Evolutionary conservation across 768 basidiomycete genomes (phyloP).

Genomic region (Cystofilobasidium bisporidii): DNA sequence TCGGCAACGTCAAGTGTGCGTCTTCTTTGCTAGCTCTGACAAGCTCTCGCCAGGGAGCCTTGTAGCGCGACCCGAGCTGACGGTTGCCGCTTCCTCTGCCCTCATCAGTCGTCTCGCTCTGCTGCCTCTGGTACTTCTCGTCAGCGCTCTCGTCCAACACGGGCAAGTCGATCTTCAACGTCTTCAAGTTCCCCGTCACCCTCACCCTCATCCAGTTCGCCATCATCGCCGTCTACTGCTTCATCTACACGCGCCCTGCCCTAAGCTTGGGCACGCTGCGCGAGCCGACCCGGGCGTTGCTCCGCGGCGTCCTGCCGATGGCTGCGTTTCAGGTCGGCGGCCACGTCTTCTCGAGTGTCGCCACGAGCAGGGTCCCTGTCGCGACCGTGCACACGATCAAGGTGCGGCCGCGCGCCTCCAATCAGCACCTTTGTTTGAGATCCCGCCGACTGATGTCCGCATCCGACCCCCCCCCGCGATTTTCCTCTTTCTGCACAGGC

Average conservation of each 20-base stretch:
- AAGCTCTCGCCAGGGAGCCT: no score
- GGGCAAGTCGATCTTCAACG: constrained; percentile 81
- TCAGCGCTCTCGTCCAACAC: constrained; percentile 94
- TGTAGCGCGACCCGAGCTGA: no score
- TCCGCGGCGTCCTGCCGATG: constrained; percentile 81
- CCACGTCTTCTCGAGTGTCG: constrained; percentile 95
- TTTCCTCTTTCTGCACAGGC: constrained; percentile 51
- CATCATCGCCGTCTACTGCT: constrained; percentile 79
- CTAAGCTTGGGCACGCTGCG: constrained; percentile 49
- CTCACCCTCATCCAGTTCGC: constrained; percentile 96
- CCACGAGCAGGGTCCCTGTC: constrained; percentile 89
- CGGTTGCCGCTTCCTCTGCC: not conserved
- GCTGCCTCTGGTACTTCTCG: constrained; percentile 82
- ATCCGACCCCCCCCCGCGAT: constrained; percentile 19
- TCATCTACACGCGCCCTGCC: constrained; percentile 57
- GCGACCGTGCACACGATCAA: constrained; percentile 99
- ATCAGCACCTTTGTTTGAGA: no score
- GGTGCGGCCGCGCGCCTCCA: no score
- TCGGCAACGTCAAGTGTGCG: constrained; percentile 8
- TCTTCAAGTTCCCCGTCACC: constrained; percentile 85
- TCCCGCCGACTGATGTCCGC: constrained; percentile 10
- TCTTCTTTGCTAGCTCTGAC: not conserved
- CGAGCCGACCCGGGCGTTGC: constrained; percentile 59
- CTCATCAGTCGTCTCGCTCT: constrained; percentile 61
- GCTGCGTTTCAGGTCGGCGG: constrained; percentile 95